Conservation (phyloP, 345 rosid genomes). For the Psidium friedrichsthalianum region DNA sequence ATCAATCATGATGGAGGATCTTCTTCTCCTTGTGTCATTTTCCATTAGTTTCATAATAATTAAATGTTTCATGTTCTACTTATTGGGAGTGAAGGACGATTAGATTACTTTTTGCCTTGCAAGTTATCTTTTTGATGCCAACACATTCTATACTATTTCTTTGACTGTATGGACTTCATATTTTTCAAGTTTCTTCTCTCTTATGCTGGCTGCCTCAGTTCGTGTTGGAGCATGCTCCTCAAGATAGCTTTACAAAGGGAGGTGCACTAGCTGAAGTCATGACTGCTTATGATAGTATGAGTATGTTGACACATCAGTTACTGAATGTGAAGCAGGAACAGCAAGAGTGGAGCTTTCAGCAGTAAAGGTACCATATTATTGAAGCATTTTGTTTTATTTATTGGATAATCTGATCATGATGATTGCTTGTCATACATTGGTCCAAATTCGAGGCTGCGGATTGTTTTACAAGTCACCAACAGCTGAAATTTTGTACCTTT, state of each 20-base stretch:
- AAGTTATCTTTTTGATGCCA: neutral
- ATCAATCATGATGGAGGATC: neutral
- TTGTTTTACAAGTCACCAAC: neutral
- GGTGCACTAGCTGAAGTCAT: slow-evolving; percentile 67
- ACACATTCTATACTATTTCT: neutral
- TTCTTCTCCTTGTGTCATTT: neutral
- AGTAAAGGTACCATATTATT: slow-evolving; percentile 30
- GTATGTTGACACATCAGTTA: slow-evolving; percentile 14
- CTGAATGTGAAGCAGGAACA: slow-evolving; percentile 11
- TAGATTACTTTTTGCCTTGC: neutral
- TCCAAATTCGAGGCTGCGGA: neutral
- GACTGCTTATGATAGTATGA: slow-evolving; percentile 47
- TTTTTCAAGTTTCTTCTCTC: slow-evolving; percentile 54
- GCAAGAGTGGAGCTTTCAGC: slow-evolving; percentile 10
- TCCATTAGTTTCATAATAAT: neutral
- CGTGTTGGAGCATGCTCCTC: slow-evolving; percentile 58
- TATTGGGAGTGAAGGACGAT: neutral
- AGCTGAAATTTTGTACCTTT: neutral
- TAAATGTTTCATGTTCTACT: neutral
- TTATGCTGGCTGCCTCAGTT: slow-evolving; percentile 84
- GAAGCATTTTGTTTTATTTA: neutral
- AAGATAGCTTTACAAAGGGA: slow-evolving; percentile 39
- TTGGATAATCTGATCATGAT: neutral
- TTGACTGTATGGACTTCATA: neutral
- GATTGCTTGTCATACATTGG: neutral